A percentile compares a stretch with the other conserved stretches of the same genome.
These are phyloP conservation scores for Fusarium secorum DNA, from an alignment of 2,329 filamentous ascomycete genomes.

Conservation along the genomic window DNA sequence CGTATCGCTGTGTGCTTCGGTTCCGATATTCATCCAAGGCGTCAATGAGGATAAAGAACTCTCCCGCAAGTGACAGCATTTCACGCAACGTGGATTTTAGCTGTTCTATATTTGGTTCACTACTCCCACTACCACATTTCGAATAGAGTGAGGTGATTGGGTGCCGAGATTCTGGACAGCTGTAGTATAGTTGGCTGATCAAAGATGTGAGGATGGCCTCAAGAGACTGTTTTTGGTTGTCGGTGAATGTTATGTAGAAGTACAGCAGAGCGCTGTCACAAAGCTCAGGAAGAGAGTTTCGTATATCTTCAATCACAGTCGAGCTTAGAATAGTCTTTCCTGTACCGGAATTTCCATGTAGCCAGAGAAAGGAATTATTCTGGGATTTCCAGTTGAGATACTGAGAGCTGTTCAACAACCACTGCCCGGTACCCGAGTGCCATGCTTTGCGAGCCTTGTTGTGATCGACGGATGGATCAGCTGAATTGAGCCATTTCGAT, in stretches of 20 bases:
- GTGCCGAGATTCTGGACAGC: accelerated
- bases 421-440: accelerated
- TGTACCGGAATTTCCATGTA: accelerated
- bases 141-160: accelerated
- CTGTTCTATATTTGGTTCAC: accelerated
- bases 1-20: accelerated
- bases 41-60: accelerated
- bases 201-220: accelerated
- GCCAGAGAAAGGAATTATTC: accelerated
- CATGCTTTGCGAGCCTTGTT: accelerated
- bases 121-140: accelerated
- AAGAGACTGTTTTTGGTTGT: accelerated
- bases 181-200: accelerated
- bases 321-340: not conserved
- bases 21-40: accelerated
- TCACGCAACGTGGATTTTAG: accelerated
- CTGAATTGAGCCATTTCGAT: accelerated
- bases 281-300: accelerated
- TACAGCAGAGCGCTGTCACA: accelerated
- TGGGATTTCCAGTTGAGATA: accelerated
- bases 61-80: accelerated
- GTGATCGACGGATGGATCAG: accelerated
- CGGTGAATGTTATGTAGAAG: not conserved
- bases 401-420: accelerated
- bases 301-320: accelerated